Conservation (phyloP, 208 protist genomes). For the Trypanosoma caninum region DNA sequence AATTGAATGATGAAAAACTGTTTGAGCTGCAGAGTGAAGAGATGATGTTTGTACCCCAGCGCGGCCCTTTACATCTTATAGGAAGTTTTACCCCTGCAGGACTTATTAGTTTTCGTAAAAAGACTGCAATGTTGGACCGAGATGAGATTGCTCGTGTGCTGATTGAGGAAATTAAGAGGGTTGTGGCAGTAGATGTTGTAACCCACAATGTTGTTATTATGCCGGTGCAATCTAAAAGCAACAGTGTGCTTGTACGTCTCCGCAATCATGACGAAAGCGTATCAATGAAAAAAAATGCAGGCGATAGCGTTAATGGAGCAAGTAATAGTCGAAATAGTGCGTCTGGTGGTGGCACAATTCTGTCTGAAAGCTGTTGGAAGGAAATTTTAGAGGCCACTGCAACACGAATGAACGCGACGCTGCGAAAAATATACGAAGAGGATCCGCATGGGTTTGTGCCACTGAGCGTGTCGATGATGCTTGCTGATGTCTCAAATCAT, state of each 20-base stretch:
- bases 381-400: slow-evolving; percentile 38
- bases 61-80: slow-evolving; percentile 68
- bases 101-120: slow-evolving; percentile 34
- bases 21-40: slow-evolving; percentile 53
- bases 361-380: slow-evolving; percentile 34
- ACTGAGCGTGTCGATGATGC: slow-evolving; percentile 57
- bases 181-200: slow-evolving; percentile 14
- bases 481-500: slow-evolving; percentile 53
- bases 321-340: neutral
- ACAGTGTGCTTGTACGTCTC: slow-evolving; percentile 41
- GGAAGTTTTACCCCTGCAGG: slow-evolving; percentile 61
- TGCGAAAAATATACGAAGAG: slow-evolving; percentile 42
- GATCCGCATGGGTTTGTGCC: slow-evolving; percentile 54
- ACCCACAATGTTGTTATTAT: slow-evolving; percentile 75
- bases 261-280: slow-evolving; percentile 29
- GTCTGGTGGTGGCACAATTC: neutral
- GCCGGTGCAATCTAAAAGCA: slow-evolving; percentile 29
- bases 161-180: slow-evolving; percentile 27
- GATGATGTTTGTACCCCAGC: slow-evolving; percentile 67
- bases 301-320: neutral
- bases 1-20: slow-evolving; percentile 74
- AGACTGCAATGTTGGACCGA: slow-evolving; percentile 13
- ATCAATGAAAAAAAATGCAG: neutral
- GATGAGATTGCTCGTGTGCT: slow-evolving; percentile 39
- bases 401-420: slow-evolving; percentile 30